Base-by-base conservation (phyloP, 768 basidiomycete genomes). In the Mycena maculata region DNA sequence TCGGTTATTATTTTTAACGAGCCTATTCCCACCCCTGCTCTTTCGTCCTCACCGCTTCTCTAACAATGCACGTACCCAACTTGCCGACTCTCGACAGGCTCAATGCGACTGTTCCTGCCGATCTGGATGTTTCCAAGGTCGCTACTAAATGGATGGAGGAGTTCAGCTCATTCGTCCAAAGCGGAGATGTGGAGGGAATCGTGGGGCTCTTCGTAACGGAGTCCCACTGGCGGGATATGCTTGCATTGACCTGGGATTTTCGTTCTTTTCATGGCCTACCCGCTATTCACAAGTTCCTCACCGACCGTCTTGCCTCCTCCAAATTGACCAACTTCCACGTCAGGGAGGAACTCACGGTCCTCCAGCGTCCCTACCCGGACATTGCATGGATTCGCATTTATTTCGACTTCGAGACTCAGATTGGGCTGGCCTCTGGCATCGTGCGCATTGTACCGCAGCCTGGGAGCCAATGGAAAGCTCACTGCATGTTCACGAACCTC, bases 401-500 rank as follows among this genome's bases (percentile, higher is more conserved):
- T 59, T 87, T 90, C 71, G 76, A 76, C 5, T 90, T 89, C 65
- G 78, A 80, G n/a, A 83, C 80, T 15, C 81, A 69, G 7, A 75
- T 82, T 6, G 88, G 85, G 0, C 67, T 75, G 1, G 85, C 80
- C 1, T 79, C 78, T 4, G 86, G 85, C 8, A 73, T 90, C 53
- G 76, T 77, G 25, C 83, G 86, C n/a, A 75, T 90, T n/a, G 83
- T 88, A 2, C 87, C 84, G 0, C 78, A 80, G 8, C 71, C 79
- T 4, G 74, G 77, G 2, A 76, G 75, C 28, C 27, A 28, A 16
- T 90, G 89, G 89, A 84, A 82, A 69, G 87, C 87, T 2, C 84
- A 86, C 74, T 82, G 83, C 16, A 66, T 89, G 7, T 84, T 83
- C 71, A 89, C 88, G 0, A 80, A 83, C 42, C 81, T 91, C 1